Evolutionary conservation across 108 stramenopile species (phyloP), one percentile per base, ranked within the genome.

Genomic region (Cylindrotheca closterium): DNA sequence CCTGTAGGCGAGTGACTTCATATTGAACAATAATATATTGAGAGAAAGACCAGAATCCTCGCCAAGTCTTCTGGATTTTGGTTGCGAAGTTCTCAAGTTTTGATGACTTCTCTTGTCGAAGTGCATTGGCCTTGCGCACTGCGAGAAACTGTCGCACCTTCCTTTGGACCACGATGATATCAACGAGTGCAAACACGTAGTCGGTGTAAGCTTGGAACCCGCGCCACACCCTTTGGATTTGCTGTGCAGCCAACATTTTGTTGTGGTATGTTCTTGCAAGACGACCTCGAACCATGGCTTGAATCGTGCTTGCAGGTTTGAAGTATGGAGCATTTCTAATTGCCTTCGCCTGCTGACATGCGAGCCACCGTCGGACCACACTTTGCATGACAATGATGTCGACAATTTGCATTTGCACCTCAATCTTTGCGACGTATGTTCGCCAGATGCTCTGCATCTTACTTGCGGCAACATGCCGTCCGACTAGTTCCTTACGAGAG

Each of bases 311-410:
- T 23, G 64, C 65, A 8, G 59, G 30, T 29, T 18, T 34, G 30
- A 56, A 45, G 31, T 30, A 47, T 27, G 67, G 49, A 2, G 54
- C 12, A 33, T 67, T 46, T 24, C 54, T 55, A 8, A 53, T 51
- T 1, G 15, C 22, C 24, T 24, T n/a, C 18, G 55, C 55, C 28
- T 26, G 37, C 29, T 53, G 26, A 15, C 55, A 54, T 8, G 81
- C 85, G 21, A 51, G 30, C 71, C 73, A 75, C 4, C 83, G 54
- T 2, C 88, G 68, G 18, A 55, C 73, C 15, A 86, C 49, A 58
- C 84, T 92, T 63, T 92, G 89, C 12, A 83, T 79, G 55, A 81
- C 82, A 17, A 86, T 81, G 24, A 88, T 74, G 46, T 85, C 88
- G 22, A 82, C 83, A 48, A 87, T 56, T 29, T 74, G 68, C 32